Conservation (phyloP, 345 rosid species). For the Syzygium grande region DNA sequence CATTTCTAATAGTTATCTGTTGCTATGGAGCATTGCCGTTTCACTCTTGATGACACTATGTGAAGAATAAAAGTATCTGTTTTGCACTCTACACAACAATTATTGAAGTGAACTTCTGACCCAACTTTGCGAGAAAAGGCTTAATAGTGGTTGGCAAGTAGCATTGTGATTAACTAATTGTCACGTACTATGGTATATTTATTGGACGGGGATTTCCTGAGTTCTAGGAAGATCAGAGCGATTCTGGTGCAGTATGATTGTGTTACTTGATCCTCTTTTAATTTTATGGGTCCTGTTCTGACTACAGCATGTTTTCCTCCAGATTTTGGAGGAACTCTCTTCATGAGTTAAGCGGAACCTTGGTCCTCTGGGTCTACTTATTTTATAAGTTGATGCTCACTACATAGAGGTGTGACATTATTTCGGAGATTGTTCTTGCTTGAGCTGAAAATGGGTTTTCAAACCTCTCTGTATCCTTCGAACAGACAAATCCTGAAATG, state of each 20-base stretch:
- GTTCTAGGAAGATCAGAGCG: background rate
- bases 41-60: too few relatives aligned
- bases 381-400: background rate
- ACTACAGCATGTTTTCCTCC: background rate
- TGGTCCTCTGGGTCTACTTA: background rate
- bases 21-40: too few relatives aligned
- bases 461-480: background rate
- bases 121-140: background rate
- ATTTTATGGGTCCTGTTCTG: background rate
- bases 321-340: background rate
- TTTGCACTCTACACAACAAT: background rate
- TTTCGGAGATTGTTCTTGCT: background rate
- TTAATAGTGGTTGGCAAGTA: background rate
- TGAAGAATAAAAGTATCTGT: too few relatives aligned
- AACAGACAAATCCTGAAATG: background rate
- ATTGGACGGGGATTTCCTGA: background rate
- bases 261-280: background rate
- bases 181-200: background rate
- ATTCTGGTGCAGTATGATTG: background rate
- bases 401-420: background rate
- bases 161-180: background rate
- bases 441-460: background rate
- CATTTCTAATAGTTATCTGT: too few relatives aligned
- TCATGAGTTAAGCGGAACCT: background rate
- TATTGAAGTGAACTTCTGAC: background rate